A percentile compares a stretch with the other conserved stretches of the same genome.
Evolutionary conservation across 805 yeast genomes (phyloP).

Genomic region (Ogataea henricii): DNA sequence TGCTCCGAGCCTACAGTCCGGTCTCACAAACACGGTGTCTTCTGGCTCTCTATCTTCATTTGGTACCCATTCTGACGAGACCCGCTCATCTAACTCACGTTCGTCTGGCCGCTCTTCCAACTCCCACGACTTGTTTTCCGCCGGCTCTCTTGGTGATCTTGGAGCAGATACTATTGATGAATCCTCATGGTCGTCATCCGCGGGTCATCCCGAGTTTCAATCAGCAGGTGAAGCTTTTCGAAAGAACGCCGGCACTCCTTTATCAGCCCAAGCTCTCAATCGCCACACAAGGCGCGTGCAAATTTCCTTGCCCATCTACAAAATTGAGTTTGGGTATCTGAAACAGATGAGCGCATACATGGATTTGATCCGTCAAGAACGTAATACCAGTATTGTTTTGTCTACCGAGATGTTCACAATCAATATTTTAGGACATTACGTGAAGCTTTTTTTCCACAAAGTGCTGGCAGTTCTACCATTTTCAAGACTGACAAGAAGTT

Average conservation of each 20-base stretch:
- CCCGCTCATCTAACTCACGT: neutral
- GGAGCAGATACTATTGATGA: too few relatives aligned
- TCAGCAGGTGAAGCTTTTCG: neutral
- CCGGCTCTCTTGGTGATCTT: neutral
- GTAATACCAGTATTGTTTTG: neutral
- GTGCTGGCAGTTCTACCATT: constrained; percentile 8
- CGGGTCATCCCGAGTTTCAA: too few relatives aligned
- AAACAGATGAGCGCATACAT: constrained; percentile 4
- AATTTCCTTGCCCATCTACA: constrained; percentile 10
- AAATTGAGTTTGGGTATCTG: constrained; percentile 6
- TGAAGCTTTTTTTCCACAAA: constrained; percentile 10
- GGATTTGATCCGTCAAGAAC: constrained; percentile 2
- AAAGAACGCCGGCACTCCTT: neutral
- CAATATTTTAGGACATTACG: constrained; percentile 9
- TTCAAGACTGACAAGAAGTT: constrained; percentile 9
- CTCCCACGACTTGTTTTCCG: neutral
- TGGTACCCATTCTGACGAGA: neutral
- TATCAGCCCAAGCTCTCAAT: constrained; percentile 24
- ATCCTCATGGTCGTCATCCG: neutral
- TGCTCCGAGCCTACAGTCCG: too few relatives aligned
- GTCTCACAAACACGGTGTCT: neutral
- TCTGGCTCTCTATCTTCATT: neutral
- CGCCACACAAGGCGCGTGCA: constrained; percentile 18
- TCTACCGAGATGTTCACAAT: constrained; percentile 15
- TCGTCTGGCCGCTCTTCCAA: neutral